These are phyloP conservation scores for Podaxis sp. DNA, from an alignment of 768 basidiomycete species.

Conservation along the genomic window DNA sequence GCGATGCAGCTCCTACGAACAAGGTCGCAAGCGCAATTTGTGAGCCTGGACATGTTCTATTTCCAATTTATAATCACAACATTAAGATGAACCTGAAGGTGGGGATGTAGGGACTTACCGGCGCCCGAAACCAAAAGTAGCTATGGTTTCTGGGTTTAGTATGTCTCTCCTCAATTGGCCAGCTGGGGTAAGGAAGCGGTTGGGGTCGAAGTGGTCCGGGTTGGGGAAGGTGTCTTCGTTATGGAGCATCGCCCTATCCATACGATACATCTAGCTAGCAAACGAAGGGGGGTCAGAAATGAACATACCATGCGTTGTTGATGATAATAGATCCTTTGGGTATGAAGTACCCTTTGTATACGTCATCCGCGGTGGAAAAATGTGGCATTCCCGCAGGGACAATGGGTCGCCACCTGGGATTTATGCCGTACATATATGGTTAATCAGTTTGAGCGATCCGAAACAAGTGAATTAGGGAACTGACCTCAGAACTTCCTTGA, in stretches of 20 bases:
- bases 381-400: constrained; percentile 28
- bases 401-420: constrained; percentile 5
- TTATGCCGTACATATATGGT: background rate
- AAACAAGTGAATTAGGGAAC: background rate
- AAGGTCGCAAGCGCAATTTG: constrained; percentile 19
- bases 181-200: constrained; percentile 22
- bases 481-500: constrained; percentile 15
- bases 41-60: constrained; percentile 26
- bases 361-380: constrained; percentile 27
- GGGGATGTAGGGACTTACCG: constrained; percentile 13
- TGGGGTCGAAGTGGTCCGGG: constrained; percentile 24
- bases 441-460: constrained; percentile 6
- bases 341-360: constrained; percentile 34
- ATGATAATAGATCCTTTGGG: constrained; percentile 27
- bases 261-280: background rate
- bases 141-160: constrained; percentile 19
- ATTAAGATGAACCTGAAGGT: background rate
- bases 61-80: background rate
- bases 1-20: constrained; percentile 19
- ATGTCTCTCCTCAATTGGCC: constrained; percentile 14
- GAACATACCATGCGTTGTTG: constrained; percentile 23
- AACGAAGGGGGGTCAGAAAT: background rate
- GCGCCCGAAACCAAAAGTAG: constrained; percentile 24
- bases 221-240: constrained; percentile 21
- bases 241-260: constrained; percentile 23